Evolutionary conservation across 495 filamentous ascomycete species (phyloP).

Genomic region (Poronia punctata): DNA sequence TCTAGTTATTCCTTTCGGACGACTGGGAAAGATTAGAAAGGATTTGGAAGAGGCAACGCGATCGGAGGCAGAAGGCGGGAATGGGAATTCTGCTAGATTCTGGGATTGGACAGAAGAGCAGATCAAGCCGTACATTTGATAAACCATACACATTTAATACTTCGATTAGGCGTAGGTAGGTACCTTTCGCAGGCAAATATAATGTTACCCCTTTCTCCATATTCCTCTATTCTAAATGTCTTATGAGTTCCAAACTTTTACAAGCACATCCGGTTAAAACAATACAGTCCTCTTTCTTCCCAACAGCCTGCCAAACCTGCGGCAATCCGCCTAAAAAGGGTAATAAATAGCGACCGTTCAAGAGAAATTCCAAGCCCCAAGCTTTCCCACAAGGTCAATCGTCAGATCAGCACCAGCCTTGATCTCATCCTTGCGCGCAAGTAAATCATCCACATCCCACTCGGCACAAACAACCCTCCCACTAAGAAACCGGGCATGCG

Average conservation of each 20-base stretch:
- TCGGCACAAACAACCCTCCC: slow-evolving; percentile 35
- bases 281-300: no score
- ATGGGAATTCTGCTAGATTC: slow-evolving; percentile 25
- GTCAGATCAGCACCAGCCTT: slow-evolving; percentile 23
- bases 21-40: slow-evolving; percentile 18
- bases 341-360: no score
- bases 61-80: slow-evolving; percentile 25
- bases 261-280: no score
- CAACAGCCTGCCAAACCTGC: no score
- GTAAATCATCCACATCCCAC: slow-evolving; percentile 42
- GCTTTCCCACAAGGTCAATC: slow-evolving; percentile 15
- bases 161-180: no score
- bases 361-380: slow-evolving; percentile 20
- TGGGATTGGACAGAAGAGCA: slow-evolving; percentile 39
- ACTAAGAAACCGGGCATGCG: slow-evolving; percentile 33
- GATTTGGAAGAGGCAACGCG: slow-evolving; percentile 25
- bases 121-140: slow-evolving; percentile 17
- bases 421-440: slow-evolving; percentile 36
- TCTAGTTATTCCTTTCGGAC: slow-evolving; percentile 28
- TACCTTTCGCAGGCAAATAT: no score
- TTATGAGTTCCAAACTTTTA: no score
- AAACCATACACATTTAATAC: no score
- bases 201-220: no score
- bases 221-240: no score
- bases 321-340: no score